phyloP scores from a whole-genome alignment of 2,329 filamentous ascomycete genomes.

The Cladosporium sp. region DNA sequence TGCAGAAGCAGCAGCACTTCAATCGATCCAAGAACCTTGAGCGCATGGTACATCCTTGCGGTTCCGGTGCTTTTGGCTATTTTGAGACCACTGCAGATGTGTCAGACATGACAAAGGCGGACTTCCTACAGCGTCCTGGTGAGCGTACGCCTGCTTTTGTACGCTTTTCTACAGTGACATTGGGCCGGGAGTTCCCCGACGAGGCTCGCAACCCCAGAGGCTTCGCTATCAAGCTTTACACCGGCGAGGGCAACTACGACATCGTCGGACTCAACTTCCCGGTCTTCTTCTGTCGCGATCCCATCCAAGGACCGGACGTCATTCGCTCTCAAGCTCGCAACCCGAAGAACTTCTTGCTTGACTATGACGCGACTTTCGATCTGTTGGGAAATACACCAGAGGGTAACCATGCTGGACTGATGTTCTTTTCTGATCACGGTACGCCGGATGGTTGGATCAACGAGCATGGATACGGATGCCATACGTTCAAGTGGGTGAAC shows the following conservation, averaged over 20 bases:
- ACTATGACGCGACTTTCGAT: constrained; percentile 48
- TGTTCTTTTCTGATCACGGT: constrained; percentile 49
- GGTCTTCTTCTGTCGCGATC: constrained; percentile 43
- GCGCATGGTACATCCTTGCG: constrained; percentile 40
- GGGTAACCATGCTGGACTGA: constrained; percentile 46
- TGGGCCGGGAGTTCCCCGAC: constrained; percentile 42
- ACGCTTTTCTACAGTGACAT: constrained; percentile 44
- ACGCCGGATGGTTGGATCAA: constrained; percentile 45
- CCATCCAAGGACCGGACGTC: constrained; percentile 31
- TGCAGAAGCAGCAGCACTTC: constrained; percentile 55
- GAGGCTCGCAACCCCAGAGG: constrained; percentile 45
- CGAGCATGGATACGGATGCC: constrained; percentile 43
- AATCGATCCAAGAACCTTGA: constrained; percentile 49
- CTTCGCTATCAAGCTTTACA: constrained; percentile 50
- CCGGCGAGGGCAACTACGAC: constrained; percentile 47
- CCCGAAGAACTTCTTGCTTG: constrained; percentile 46
- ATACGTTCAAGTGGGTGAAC: constrained; percentile 40
- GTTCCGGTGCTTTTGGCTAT: constrained; percentile 43
- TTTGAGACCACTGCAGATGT: constrained; percentile 44
- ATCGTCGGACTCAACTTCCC: constrained; percentile 48
- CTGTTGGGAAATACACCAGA: constrained; percentile 48
- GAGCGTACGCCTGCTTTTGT: constrained; percentile 42
- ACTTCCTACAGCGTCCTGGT: constrained; percentile 38
- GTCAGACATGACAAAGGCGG: constrained; percentile 35
- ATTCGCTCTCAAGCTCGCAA: constrained; percentile 46